These are phyloP conservation scores for Metschnikowia orientalis DNA, from an alignment of 805 yeast genomes.

Conservation along the genomic window DNA sequence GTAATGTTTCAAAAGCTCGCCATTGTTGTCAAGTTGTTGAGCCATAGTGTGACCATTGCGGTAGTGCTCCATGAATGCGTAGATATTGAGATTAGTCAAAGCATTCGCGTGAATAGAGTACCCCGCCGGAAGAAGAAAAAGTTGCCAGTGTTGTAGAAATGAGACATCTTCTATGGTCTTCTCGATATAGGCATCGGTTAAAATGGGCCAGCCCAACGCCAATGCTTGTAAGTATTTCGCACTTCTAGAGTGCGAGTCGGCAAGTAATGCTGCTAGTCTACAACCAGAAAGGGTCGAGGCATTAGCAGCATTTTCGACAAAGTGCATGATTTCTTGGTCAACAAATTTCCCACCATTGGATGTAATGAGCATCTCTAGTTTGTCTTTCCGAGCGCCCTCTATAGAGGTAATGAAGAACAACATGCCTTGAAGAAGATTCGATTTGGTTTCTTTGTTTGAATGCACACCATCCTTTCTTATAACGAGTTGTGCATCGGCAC, in stretches of 20 bases:
- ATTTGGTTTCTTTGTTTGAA: constrained; percentile 3
- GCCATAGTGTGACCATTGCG: constrained; percentile 25
- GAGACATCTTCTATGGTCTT: constrained; percentile 39
- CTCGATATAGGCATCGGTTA: constrained; percentile 53
- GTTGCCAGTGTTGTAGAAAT: constrained; percentile 39
- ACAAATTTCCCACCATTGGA: constrained; percentile 40
- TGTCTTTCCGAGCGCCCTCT: constrained; percentile 29
- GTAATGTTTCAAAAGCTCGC: constrained; percentile 27
- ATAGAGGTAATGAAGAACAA: constrained; percentile 36
- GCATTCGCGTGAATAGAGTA: constrained; percentile 45
- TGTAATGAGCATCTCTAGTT: constrained; percentile 32
- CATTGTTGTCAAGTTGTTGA: constrained; percentile 42
- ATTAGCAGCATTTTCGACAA: constrained; percentile 12
- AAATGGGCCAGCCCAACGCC: constrained; percentile 82
- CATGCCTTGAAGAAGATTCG: constrained; percentile 15
- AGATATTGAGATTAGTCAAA: constrained; percentile 48
- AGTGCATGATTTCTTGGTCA: constrained; percentile 33
- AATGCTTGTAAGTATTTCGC: constrained; percentile 72
- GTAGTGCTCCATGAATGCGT: constrained; percentile 37
- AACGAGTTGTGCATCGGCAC: too few species aligned
- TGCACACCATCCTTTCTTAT: neutral
- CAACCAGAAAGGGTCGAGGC: neutral
- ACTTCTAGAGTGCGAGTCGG: constrained; percentile 58
- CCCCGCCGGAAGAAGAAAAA: constrained; percentile 71
- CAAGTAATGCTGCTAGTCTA: constrained; percentile 61